These are phyloP conservation scores for Verbena officinalis DNA, from an alignment of 257 asterid genomes.

Conservation along the genomic window DNA sequence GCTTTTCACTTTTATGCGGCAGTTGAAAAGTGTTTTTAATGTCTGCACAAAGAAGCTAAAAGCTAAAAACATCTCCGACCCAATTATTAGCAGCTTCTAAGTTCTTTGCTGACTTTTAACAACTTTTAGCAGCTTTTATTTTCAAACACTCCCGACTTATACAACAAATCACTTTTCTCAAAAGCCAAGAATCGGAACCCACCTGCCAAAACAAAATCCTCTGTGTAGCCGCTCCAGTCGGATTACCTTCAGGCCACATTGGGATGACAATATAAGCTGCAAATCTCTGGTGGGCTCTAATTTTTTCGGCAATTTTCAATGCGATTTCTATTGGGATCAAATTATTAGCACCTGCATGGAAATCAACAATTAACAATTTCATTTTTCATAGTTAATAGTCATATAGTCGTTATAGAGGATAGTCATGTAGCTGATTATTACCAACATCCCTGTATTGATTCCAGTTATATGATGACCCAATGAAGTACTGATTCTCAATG, in stretches of 20 bases:
- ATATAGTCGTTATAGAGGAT: neutral
- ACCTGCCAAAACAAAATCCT: constrained; percentile 99
- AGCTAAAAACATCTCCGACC: too few relatives aligned
- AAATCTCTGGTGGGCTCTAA: constrained; percentile 85
- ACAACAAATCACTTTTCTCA: too few relatives aligned
- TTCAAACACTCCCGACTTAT: too few relatives aligned
- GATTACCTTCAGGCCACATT: constrained; percentile 99
- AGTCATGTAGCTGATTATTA: constrained; percentile 34
- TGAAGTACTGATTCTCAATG: constrained; percentile 96
- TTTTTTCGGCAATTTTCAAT: constrained; percentile 81
- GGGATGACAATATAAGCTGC: constrained; percentile 92
- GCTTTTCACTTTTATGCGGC: too few relatives aligned
- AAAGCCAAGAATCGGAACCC: constrained; percentile 5
- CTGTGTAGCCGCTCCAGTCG: constrained; percentile 93
- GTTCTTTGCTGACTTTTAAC: too few relatives aligned
- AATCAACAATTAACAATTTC: constrained; percentile 9
- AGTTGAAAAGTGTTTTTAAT: too few relatives aligned
- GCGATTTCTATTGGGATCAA: constrained; percentile 97
- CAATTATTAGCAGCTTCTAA: too few relatives aligned
- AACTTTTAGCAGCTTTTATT: neutral
- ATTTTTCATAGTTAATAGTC: neutral
- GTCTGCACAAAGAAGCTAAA: too few relatives aligned
- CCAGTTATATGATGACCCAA: constrained; percentile 96
- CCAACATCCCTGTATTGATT: constrained; percentile 77
- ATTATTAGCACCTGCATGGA: constrained; percentile 82